Evolutionary conservation across 495 filamentous ascomycete species (phyloP), one percentile per base, ranked within the genome.

Genomic region (Extremus antarcticus): DNA sequence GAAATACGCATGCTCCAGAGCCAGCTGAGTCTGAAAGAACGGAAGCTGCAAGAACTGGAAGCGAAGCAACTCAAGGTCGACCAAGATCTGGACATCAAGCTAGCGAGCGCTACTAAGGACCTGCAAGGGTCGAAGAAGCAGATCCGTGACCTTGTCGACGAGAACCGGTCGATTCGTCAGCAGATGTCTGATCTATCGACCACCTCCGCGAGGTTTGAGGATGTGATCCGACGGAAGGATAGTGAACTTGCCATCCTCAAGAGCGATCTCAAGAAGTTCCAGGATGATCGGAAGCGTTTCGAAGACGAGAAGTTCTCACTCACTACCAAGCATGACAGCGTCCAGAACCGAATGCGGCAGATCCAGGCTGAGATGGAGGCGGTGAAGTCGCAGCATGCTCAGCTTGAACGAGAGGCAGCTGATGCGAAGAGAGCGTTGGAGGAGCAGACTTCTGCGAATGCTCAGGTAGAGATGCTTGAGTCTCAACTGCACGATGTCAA

Each of bases 161-260:
- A 97, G 59, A 94, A 97, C 62, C 79, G 81, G 15, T 79, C 85
- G n/a, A 78, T 94, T 25, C 79, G 91, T 15, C 81, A 90, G 56
- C 89, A 96, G 59, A 79, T 98, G 39, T 77, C 84, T 0, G 86
- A 95, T 60, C 75, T 98, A 10, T 91, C 92, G 1, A 79, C 85
- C 22, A 97, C 94, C 0, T 97, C 92, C 0, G 94, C 90, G 0
- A 82, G 85, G 60, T 98, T 94, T 57, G 92, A 97, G 66, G 92
- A 96, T 63, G 78, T 96, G 50, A 82, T 98, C 17, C 74, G 88
- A 21, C 83, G 86, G 49, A 97, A 97, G 66, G 94, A 98, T 63
- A 95, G 91, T 68, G 92, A 98, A 63, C 75, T 97, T 39, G 78
- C 84, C 0, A 75, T 97, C 51, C 76, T 97, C 20, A 85, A 88